Conservation (phyloP, 176 grass and related monocot species). For the Zea luxurians region DNA sequence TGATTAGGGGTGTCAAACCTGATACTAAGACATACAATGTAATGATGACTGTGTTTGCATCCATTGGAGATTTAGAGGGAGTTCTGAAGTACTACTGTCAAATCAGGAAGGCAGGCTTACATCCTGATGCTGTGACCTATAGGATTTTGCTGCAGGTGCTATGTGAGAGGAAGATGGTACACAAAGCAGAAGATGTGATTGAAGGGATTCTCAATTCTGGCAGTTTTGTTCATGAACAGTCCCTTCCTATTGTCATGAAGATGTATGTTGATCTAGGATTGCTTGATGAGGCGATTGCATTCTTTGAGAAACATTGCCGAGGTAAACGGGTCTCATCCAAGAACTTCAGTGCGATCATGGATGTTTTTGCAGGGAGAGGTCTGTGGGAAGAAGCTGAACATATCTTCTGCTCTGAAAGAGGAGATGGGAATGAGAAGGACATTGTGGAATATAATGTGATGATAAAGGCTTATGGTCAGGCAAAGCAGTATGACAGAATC, state of each 20-base stretch:
- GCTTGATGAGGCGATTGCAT: conserved; percentile 52
- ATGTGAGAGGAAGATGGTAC: conserved; percentile 52
- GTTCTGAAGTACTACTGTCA: conserved; percentile 49
- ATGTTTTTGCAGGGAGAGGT: conserved; percentile 58
- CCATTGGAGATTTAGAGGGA: conserved; percentile 41
- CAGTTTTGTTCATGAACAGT: conserved; percentile 48
- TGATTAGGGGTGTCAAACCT: conserved; percentile 41
- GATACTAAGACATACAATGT: conserved; percentile 68
- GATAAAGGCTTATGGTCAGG: conserved; percentile 68
- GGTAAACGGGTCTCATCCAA: conserved; percentile 51
- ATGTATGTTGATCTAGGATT: conserved; percentile 73
- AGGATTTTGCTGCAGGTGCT: conserved; percentile 63
- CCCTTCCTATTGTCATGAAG: conserved; percentile 61
- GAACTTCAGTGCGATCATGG: conserved; percentile 61
- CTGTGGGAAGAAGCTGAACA: conserved; percentile 66
- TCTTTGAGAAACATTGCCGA: conserved; percentile 62
- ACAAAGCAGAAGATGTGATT: conserved; percentile 49
- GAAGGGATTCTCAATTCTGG: conserved; percentile 39
- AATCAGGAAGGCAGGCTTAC: conserved; percentile 42
- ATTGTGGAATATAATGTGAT: conserved; percentile 73
- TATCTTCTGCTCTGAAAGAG: conserved; percentile 52
- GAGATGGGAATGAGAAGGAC: conserved; percentile 33
- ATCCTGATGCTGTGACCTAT: conserved; percentile 57
- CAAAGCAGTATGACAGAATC: conserved; percentile 63
- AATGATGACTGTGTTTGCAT: conserved; percentile 59